Evolutionary conservation across 345 rosid genomes (phyloP), one percentile per base, ranked within the genome.

Genomic region (Moricandia arvensis): DNA sequence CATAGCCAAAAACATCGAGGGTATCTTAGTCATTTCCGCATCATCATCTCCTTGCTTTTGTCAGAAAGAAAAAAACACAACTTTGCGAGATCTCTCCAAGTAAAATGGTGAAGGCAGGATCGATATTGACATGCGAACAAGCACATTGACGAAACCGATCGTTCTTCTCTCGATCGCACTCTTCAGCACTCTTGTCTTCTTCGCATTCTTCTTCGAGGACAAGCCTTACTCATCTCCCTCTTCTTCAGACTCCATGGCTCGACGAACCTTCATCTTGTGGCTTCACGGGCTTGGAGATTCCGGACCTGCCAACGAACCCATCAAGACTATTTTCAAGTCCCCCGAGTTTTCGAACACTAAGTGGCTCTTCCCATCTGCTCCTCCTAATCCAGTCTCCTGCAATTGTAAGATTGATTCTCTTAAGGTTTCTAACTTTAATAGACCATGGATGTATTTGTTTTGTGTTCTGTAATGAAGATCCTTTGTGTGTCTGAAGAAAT

Each of bases 361-460:
- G 63, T 93, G 97, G 93, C 86, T 86, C 58, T 93, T 91, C 83
- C 98, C 96, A 73, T 86, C 92, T 66, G 97, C 97, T 84, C 92
- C 96, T 69, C 2, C 76, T 79, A 91, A 5, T 72, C 81, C 81
- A 2, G 93, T 91, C 81, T 83, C 92, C 45, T 91, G 96, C 86
- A 91, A 93, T 68, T 9, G 81, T 78, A 77, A 8, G 45, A 15
- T 72, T 66, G 0, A 21, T 8, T 24, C 34, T 13, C 27, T 10
- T 1, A 24, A 57, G 8, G 12, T 66, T 69, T 47, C 53, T 47
- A 47, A 47, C 15, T 47, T 47, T 47, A 45, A n/a, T 47, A 47
- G 18, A 47, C 5, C 53, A 47, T 5, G 7, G 6, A 43, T 12
- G 51, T 43, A 15, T 13, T 41, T 41, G 47, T 12, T 12, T 5